Evolutionary conservation across 1,284 basidiomycete genomes (phyloP).

Genomic region (Trichosporon ovoides): DNA sequence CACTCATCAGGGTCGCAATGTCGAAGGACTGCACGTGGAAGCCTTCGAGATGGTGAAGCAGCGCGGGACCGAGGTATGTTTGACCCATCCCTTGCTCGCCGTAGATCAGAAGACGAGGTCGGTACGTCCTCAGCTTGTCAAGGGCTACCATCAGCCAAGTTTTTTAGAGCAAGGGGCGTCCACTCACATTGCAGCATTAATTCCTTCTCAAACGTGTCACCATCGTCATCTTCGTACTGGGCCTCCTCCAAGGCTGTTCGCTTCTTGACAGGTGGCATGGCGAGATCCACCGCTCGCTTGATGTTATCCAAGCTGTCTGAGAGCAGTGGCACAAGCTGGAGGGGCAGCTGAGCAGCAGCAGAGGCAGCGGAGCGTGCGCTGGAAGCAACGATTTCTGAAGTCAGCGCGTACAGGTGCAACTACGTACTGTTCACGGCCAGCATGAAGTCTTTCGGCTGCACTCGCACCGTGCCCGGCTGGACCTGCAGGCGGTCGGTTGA

Average conservation of each 20-base stretch:
- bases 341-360: constrained; percentile 74
- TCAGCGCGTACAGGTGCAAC: neutral
- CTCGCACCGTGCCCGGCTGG: constrained; percentile 77
- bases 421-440: constrained; percentile 86
- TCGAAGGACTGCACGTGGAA: constrained; percentile 93
- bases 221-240: constrained; percentile 72
- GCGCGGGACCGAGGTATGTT: constrained; percentile 77
- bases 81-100: constrained; percentile 87
- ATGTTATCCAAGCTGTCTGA: constrained; percentile 63
- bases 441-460: constrained; percentile 93
- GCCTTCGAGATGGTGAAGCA: constrained; percentile 89
- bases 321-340: constrained; percentile 79
- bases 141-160: constrained; percentile 58
- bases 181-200: constrained; percentile 75
- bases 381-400: constrained; percentile 80
- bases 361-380: constrained; percentile 86
- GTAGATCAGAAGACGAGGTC: constrained; percentile 81
- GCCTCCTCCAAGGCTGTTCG: constrained; percentile 86
- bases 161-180: no score
- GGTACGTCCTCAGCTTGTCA: constrained; percentile 82
- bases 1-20: constrained; percentile 79
- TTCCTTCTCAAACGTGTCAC: constrained; percentile 71
- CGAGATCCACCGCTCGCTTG: constrained; percentile 63
- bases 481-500: constrained; percentile 79
- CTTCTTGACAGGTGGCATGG: constrained; percentile 68